A percentile compares a stretch with the other conserved stretches of the same genome.
Conservation (phyloP, 345 rosid genomes). For the Camelina hispida region DNA sequence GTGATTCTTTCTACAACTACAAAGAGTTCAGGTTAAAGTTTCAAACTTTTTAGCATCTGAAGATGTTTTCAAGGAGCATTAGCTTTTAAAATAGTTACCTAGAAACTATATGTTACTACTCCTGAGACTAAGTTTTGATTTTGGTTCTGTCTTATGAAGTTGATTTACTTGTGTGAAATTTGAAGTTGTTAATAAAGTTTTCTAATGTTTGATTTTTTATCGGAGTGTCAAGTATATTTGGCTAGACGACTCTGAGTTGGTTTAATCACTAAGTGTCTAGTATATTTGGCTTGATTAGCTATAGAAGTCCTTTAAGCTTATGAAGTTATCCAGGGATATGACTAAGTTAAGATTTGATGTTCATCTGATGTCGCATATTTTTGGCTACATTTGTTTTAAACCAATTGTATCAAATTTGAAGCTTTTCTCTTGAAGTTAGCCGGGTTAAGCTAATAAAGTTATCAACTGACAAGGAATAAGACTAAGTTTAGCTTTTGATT, state of each 20-base stretch:
- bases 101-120: neutral
- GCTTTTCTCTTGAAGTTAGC: neutral
- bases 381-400: neutral
- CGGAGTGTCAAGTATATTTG: neutral
- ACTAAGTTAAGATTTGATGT: neutral
- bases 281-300: no score
- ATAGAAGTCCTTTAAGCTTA: neutral
- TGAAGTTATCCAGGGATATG: neutral
- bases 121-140: neutral
- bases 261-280: neutral
- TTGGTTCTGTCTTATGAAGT: neutral
- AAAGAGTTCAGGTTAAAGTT: conserved; percentile 74
- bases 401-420: neutral
- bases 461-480: neutral
- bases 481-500: neutral
- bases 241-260: neutral
- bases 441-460: neutral
- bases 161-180: neutral
- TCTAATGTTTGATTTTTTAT: neutral
- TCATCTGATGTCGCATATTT: neutral
- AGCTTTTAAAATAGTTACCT: neutral
- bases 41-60: neutral
- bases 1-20: conserved; percentile 83
- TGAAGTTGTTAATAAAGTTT: neutral
- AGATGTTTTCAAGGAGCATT: neutral